Conservation (phyloP, 2,329 filamentous ascomycete genomes). For the Epichloe bromicola region DNA sequence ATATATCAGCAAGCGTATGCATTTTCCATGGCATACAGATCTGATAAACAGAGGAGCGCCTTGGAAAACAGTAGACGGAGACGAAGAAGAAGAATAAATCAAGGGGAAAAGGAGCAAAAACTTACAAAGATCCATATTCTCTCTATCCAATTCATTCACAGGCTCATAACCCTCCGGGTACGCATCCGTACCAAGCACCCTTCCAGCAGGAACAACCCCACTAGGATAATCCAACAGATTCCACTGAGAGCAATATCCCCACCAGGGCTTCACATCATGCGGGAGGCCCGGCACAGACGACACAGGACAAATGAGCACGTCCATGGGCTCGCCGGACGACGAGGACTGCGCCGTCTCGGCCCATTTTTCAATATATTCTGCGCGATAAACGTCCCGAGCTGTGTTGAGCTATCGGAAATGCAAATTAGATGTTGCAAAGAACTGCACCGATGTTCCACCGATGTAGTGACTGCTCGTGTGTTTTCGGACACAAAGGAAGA, state of each 20-base stretch:
- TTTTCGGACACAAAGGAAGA: too few relatives aligned
- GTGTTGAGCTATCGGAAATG: conserved; percentile 15
- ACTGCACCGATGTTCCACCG: too few relatives aligned
- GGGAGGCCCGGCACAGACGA: conserved; percentile 37
- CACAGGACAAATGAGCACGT: conserved; percentile 49
- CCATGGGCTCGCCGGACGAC: conserved; percentile 26
- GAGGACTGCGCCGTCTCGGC: conserved; percentile 17
- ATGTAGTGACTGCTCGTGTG: too few relatives aligned
- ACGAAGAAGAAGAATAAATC: too few relatives aligned
- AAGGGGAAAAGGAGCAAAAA: neutral
- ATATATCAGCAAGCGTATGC: neutral
- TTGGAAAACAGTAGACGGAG: too few relatives aligned
- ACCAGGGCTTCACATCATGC: conserved; percentile 33
- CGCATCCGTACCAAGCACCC: conserved; percentile 6
- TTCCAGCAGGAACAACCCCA: conserved; percentile 9
- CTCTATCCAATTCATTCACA: conserved; percentile 8
- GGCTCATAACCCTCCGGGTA: conserved; percentile 7
- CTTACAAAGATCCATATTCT: conserved; percentile 10
- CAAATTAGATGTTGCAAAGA: neutral
- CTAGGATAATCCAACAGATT: conserved; percentile 55
- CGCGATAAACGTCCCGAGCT: conserved; percentile 27
- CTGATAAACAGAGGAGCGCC: too few relatives aligned
- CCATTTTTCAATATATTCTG: conserved; percentile 25
- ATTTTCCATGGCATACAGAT: too few relatives aligned
- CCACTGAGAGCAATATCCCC: conserved; percentile 55